Percentiles rank a stretch among this genome's conserved stretches.
Evolutionary conservation across 768 basidiomycete genomes (phyloP).

Genomic region (Gymnopilus dilepis): DNA sequence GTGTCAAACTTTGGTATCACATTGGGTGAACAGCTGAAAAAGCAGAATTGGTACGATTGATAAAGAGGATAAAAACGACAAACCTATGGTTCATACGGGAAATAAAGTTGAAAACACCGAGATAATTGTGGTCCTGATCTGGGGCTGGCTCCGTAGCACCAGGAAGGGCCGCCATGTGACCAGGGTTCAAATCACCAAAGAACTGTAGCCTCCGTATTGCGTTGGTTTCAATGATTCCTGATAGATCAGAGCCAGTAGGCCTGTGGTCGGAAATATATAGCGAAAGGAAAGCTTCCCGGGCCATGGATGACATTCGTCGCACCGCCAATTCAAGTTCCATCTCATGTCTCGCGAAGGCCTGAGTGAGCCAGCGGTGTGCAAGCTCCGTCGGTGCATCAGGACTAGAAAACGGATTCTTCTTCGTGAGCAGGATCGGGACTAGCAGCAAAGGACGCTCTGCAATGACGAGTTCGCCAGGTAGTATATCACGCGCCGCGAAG

Average conservation of each 20-base stretch:
- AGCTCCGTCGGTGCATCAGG: not conserved
- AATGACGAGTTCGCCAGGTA: constrained; percentile 7
- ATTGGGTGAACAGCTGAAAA: constrained; percentile 36
- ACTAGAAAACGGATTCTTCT: not conserved
- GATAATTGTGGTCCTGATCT: not conserved
- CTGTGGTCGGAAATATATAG: not conserved
- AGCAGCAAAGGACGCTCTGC: constrained; percentile 17
- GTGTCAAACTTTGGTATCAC: constrained; percentile 30
- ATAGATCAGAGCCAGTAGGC: not conserved
- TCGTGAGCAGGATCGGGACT: not conserved
- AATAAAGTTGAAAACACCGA: constrained; percentile 23
- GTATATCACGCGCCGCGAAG: constrained; percentile 4
- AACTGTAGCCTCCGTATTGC: not conserved
- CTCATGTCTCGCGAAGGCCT: not conserved
- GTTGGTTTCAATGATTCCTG: not conserved
- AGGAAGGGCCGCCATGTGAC: too few relatives aligned
- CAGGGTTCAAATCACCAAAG: too few relatives aligned
- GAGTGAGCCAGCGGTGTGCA: not conserved
- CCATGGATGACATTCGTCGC: constrained; percentile 12
- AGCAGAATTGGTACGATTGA: not conserved
- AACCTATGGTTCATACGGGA: constrained; percentile 45
- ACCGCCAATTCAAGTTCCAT: not conserved
- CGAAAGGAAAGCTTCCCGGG: constrained; percentile 30
- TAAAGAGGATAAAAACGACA: not conserved
- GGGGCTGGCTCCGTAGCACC: too few relatives aligned